phyloP scores from a whole-genome alignment of 2,329 filamentous ascomycete genomes.

The Trematosphaeria pertusa region DNA sequence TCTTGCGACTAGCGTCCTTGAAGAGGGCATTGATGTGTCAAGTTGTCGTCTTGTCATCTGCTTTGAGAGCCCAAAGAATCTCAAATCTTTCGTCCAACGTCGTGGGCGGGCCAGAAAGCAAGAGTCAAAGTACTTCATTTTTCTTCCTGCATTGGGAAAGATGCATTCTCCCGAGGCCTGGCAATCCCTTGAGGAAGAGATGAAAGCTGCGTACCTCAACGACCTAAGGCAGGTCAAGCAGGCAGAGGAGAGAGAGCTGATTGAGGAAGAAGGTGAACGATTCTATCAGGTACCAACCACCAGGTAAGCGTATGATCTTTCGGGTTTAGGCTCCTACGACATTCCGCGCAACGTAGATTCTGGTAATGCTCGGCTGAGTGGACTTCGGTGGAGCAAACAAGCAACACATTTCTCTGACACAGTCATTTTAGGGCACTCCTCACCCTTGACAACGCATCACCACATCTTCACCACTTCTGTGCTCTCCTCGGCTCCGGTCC shows the following conservation, averaged over 20 bases:
- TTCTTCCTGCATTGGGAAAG: constrained; percentile 49
- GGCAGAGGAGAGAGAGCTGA: constrained; percentile 52
- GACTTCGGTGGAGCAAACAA: no score
- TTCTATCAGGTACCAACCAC: constrained; percentile 31
- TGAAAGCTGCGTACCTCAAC: constrained; percentile 73
- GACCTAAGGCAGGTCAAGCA: constrained; percentile 62
- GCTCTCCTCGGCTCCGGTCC: constrained; percentile 62
- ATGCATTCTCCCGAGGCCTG: constrained; percentile 59
- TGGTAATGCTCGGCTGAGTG: no score
- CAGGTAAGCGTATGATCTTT: constrained; percentile 32
- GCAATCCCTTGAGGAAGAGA: constrained; percentile 72
- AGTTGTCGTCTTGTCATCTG: constrained; percentile 70
- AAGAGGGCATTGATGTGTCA: constrained; percentile 69
- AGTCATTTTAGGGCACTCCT: constrained; percentile 67
- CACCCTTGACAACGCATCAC: constrained; percentile 74
- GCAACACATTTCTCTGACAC: no score
- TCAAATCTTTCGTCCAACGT: constrained; percentile 71
- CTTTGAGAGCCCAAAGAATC: constrained; percentile 66
- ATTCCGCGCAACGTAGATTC: no score
- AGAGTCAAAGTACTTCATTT: constrained; percentile 62
- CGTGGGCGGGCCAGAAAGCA: constrained; percentile 67
- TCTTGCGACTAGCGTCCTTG: constrained; percentile 64
- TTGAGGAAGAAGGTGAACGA: constrained; percentile 56
- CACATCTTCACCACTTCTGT: constrained; percentile 87
- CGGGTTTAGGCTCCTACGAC: no score